Percentiles rank a stretch among this genome's conserved stretches.
Conservation (phyloP, 2,329 filamentous ascomycete genomes). For the Helminthosporium solani region DNA sequence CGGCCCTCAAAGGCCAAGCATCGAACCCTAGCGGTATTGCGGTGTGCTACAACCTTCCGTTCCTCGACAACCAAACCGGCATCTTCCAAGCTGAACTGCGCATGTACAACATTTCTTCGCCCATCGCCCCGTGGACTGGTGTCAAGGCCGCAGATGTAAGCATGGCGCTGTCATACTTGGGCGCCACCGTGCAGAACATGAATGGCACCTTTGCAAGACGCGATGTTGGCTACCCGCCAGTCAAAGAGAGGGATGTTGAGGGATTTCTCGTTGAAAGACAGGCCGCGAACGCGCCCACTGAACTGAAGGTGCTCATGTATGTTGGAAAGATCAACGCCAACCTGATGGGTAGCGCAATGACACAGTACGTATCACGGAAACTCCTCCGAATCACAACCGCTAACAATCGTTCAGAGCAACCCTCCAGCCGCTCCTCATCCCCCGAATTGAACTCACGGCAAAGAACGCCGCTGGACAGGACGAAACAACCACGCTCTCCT, state of each 20-base stretch:
- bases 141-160: slow-evolving; percentile 43
- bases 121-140: slow-evolving; percentile 51
- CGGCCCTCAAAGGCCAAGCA: slow-evolving; percentile 55
- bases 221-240: slow-evolving; percentile 28
- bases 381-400: background rate
- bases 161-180: slow-evolving; percentile 45
- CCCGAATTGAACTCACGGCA: slow-evolving; percentile 66
- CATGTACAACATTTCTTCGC: slow-evolving; percentile 67
- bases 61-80: slow-evolving; percentile 66
- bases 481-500: slow-evolving; percentile 65
- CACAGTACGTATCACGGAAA: slow-evolving; percentile 55
- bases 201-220: slow-evolving; percentile 36
- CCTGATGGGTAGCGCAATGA: slow-evolving; percentile 57
- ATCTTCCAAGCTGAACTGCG: slow-evolving; percentile 76
- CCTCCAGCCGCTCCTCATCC: slow-evolving; percentile 65
- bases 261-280: slow-evolving; percentile 32
- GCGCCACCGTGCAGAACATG: slow-evolving; percentile 45
- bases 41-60: slow-evolving; percentile 79
- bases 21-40: slow-evolving; percentile 75
- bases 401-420: slow-evolving; percentile 48
- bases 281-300: slow-evolving; percentile 27
- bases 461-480: slow-evolving; percentile 50
- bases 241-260: slow-evolving; percentile 21
- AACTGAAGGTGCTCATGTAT: slow-evolving; percentile 65
- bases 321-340: slow-evolving; percentile 66